Base-by-base conservation (phyloP, 2,329 filamentous ascomycete genomes). In the Huntiella abstrusa region DNA sequence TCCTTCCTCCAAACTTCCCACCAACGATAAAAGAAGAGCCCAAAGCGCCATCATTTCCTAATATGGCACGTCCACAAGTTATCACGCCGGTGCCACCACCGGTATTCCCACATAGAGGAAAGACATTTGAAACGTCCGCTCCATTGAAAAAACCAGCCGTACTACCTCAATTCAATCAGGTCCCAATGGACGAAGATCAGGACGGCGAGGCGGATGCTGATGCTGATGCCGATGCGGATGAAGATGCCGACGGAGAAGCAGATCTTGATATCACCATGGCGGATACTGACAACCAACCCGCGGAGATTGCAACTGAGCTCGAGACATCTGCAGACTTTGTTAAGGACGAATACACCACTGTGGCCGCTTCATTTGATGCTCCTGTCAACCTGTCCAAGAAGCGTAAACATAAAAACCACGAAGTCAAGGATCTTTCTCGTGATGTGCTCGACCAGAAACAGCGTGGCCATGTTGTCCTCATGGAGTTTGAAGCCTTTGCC, bases 381-480 rank as follows among this genome's bases (percentile, higher is more conserved):
- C 67, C 69, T 1, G 53, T 59, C 11, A 62, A 67, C 48, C 53
- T 74, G 16, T 73, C 72, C 4, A 67, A 71, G 47, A 77, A 73
- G 50, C 61, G 62, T 48, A 77, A 73, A 50, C 61, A 62, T 34
- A 64, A 67, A 17, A 63, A 65, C 16, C 59, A 63, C 15, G 65
- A 71, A 43, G 68, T 66, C 5, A 68, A 71, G 10, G 70, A 73
- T 43, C 60, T 73, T 2, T 64, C 80, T 15, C 68, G 73, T 12
- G 62, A 78, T 39, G 75, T 74, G 37, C 65, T 85, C 2, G 85
- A 92, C 55, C 83, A 94, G 59, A 79, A 80, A 43, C 79, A 92
- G 54, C 78, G 86, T 55, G 82, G 80, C 4, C 79, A 94, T 54
- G 70, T 75, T 8, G 80, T 83, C 38, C 68, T 87, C 40, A 65